Conservation (phyloP, 192 early-diverging fungal genomes). For the Gryganskiella cystojenkinii region DNA sequence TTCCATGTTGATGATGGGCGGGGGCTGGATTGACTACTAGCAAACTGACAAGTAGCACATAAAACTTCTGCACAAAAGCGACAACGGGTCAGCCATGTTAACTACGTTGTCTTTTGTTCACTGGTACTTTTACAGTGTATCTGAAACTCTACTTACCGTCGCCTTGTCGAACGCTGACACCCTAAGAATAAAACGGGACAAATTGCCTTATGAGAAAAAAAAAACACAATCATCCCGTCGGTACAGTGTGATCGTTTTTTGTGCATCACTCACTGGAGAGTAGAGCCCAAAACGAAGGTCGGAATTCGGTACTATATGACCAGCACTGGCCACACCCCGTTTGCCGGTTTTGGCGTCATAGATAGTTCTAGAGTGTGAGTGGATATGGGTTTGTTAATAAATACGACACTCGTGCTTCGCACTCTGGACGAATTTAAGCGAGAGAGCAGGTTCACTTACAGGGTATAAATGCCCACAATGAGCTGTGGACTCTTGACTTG, state of each 20-base stretch:
- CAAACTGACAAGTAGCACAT: conserved; percentile 18
- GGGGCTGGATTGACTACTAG: not conserved
- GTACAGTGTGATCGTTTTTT: too few relatives aligned
- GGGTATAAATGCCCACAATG: conserved; percentile 19
- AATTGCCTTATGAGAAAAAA: not conserved
- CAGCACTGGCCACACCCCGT: conserved; percentile 11
- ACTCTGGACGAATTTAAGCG: too few relatives aligned
- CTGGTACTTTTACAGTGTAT: too few relatives aligned
- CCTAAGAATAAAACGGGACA: not conserved
- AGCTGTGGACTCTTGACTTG: not conserved
- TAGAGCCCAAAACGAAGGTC: conserved; percentile 30
- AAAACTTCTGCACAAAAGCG: not conserved
- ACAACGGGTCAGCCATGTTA: not conserved
- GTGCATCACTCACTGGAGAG: conserved; percentile 10
- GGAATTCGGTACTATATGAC: conserved; percentile 18
- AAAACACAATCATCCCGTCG: not conserved
- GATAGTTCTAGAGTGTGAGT: conserved; percentile 15
- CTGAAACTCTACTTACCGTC: not conserved
- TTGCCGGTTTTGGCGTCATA: conserved; percentile 20
- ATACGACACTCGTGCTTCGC: too few relatives aligned
- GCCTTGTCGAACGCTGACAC: not conserved
- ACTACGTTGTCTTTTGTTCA: too few relatives aligned
- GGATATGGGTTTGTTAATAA: not conserved
- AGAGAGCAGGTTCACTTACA: too few relatives aligned
- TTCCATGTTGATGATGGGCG: not conserved